These are phyloP conservation scores for Mycena citricolor DNA, from an alignment of 1,284 basidiomycete genomes.

Conservation along the genomic window DNA sequence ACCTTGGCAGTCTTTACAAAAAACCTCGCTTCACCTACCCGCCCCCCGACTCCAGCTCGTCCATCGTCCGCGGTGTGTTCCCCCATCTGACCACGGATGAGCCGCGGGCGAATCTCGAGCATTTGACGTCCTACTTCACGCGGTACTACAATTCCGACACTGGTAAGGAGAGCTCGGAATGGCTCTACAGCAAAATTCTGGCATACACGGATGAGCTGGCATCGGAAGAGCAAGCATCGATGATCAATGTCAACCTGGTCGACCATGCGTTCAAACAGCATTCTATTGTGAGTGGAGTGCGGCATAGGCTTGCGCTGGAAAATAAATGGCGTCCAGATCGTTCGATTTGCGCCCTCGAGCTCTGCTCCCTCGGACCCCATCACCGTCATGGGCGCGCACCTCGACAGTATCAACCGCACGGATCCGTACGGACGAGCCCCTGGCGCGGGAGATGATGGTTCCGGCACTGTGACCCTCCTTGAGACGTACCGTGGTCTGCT, in stretches of 20 bases:
- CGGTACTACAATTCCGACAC: constrained; percentile 55
- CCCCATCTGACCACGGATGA: constrained; percentile 26
- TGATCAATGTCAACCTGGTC: constrained; percentile 16
- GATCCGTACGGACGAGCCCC: constrained; percentile 20
- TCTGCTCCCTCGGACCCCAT: constrained; percentile 28
- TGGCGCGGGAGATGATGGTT: constrained; percentile 19
- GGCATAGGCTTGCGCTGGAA: not conserved
- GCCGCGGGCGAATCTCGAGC: constrained; percentile 28
- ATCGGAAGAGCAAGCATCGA: constrained; percentile 7
- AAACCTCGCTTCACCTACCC: constrained; percentile 9
- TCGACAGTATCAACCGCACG: constrained; percentile 22
- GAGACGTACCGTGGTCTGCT: constrained; percentile 43
- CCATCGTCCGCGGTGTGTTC: constrained; percentile 27
- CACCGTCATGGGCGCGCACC: constrained; percentile 52
- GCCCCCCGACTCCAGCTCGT: constrained; percentile 22
- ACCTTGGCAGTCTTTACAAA: constrained; percentile 1
- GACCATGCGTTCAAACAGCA: constrained; percentile 20
- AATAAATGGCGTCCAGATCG: constrained; percentile 9
- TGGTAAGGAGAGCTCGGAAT: constrained; percentile 32
- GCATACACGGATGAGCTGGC: constrained; percentile 18
- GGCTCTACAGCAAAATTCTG: constrained; percentile 19
- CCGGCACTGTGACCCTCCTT: constrained; percentile 40
- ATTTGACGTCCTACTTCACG: constrained; percentile 43
- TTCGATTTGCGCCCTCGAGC: constrained; percentile 16
- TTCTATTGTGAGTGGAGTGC: constrained; percentile 17